A percentile compares a stretch with the other conserved stretches of the same genome.
These are phyloP conservation scores for Metschnikowia amazonensis DNA, from an alignment of 805 yeast species.

Conservation along the genomic window DNA sequence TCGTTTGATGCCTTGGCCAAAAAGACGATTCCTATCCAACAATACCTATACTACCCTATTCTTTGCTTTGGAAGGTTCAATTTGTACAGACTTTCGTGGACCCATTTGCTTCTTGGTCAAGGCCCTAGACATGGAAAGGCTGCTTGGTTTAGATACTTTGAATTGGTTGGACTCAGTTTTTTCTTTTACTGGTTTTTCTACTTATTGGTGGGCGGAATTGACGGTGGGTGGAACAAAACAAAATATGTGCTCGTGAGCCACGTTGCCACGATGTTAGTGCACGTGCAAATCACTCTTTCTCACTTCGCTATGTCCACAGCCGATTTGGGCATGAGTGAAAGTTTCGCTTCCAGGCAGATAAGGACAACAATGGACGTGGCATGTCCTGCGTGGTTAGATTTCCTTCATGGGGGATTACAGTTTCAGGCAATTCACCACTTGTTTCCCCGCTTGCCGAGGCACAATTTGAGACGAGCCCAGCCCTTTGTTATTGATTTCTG, in stretches of 20 bases:
- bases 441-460: constrained; percentile 86
- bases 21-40: constrained; percentile 57
- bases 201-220: constrained; percentile 50
- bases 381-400: constrained; percentile 91
- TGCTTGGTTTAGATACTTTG: constrained; percentile 82
- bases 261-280: constrained; percentile 83
- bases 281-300: constrained; percentile 83
- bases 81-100: constrained; percentile 77
- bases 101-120: constrained; percentile 63
- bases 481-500: constrained; percentile 71
- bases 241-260: constrained; percentile 69
- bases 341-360: constrained; percentile 74
- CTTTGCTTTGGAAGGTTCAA: constrained; percentile 83
- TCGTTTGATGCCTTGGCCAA: constrained; percentile 67
- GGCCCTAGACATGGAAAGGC: constrained; percentile 82
- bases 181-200: constrained; percentile 85
- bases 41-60: constrained; percentile 71
- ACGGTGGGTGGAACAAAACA: constrained; percentile 52
- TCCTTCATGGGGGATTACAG: constrained; percentile 87
- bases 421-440: constrained; percentile 89
- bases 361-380: constrained; percentile 94
- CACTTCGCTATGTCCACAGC: constrained; percentile 94
- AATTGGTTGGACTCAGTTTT: constrained; percentile 61
- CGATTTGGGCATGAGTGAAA: constrained; percentile 75
- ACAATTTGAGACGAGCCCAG: constrained; percentile 75